Conservation (phyloP, 768 basidiomycete species). For the Cytidiella melzeri region DNA sequence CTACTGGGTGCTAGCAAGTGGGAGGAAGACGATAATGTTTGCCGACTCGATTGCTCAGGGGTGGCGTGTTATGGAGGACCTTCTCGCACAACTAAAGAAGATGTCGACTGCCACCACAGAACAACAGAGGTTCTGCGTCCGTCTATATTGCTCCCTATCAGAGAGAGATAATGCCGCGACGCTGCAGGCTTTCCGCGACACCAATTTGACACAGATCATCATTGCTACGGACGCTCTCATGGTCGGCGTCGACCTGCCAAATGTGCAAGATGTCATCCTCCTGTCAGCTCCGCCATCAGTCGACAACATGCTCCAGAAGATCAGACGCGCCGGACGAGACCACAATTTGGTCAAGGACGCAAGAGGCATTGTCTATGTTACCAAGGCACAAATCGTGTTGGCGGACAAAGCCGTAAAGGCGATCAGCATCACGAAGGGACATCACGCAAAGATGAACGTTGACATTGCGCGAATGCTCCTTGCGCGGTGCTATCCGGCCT, state of each 20-base stretch:
- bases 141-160: too few relatives aligned
- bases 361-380: background rate
- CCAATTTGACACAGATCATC: background rate
- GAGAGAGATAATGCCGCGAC: background rate
- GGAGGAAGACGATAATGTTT: background rate
- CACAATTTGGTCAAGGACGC: background rate
- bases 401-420: too few relatives aligned
- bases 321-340: constrained; percentile 1
- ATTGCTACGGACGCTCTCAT: constrained; percentile 6
- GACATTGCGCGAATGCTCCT: too few relatives aligned
- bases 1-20: background rate
- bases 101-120: background rate
- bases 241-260: constrained; percentile 4
- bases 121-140: background rate
- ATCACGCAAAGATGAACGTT: too few relatives aligned
- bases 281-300: background rate
- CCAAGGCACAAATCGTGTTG: too few relatives aligned
- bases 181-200: background rate
- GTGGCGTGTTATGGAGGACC: background rate
- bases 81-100: background rate
- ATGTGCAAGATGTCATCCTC: constrained; percentile 4
- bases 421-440: too few relatives aligned
- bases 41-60: background rate
- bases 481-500: too few relatives aligned
- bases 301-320: constrained; percentile 2